These are phyloP conservation scores for Hypomontagnella submonticulosa DNA, from an alignment of 495 filamentous ascomycete species.

Conservation along the genomic window DNA sequence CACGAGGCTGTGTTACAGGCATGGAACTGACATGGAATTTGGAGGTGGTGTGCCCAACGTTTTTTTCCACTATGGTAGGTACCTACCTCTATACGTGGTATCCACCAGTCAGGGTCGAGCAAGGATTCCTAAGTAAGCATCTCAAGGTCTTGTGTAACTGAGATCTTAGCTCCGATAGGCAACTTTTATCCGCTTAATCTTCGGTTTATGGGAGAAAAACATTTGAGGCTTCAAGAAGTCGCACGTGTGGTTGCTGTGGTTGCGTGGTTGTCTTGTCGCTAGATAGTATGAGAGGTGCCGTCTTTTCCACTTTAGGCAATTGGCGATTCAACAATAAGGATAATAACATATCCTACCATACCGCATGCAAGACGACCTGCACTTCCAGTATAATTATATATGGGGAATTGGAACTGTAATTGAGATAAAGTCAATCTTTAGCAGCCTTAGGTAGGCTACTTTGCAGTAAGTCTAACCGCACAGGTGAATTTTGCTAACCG, in stretches of 20 bases:
- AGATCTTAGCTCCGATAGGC: slow-evolving; percentile 17
- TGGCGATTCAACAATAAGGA: neutral
- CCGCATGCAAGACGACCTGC: neutral
- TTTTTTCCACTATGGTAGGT: neutral
- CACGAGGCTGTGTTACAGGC: too few relatives aligned
- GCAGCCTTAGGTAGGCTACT: too few relatives aligned
- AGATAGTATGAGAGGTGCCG: neutral
- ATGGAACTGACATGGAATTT: neutral
- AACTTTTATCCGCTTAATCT: slow-evolving; percentile 17
- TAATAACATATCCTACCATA: neutral
- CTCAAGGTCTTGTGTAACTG: slow-evolving; percentile 9
- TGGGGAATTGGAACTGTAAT: too few relatives aligned
- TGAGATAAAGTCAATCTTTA: too few relatives aligned
- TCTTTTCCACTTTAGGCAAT: slow-evolving; percentile 16
- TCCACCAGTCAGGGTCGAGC: slow-evolving; percentile 4
- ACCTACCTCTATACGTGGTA: slow-evolving; percentile 2
- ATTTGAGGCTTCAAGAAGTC: neutral
- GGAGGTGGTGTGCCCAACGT: neutral
- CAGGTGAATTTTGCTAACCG: too few relatives aligned
- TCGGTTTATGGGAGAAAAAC: slow-evolving; percentile 13
- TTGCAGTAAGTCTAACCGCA: too few relatives aligned
- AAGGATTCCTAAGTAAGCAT: neutral
- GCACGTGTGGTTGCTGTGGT: neutral
- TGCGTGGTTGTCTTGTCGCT: neutral
- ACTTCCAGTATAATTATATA: too few relatives aligned